A percentile compares a stretch with the other conserved stretches of the same genome.
Conservation (phyloP, 805 yeast genomes). For the Candida alai region DNA sequence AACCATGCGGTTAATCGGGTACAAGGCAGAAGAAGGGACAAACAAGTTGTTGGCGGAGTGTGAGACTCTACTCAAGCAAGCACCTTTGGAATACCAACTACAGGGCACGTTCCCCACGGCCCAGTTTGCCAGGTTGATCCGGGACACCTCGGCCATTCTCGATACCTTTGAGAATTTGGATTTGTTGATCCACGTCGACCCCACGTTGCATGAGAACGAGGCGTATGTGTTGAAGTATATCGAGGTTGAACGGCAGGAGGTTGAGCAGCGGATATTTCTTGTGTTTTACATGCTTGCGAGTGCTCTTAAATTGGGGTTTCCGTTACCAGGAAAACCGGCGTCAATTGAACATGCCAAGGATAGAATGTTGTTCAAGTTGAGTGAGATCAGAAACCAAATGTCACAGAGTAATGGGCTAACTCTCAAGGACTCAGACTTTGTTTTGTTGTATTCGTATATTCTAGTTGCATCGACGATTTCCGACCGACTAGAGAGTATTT, state of each 20-base stretch:
- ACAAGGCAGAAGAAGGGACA: constrained; percentile 43
- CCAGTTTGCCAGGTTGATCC: constrained; percentile 48
- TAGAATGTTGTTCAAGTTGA: constrained; percentile 60
- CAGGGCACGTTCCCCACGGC: constrained; percentile 66
- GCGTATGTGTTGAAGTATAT: constrained; percentile 51
- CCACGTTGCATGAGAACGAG: constrained; percentile 50
- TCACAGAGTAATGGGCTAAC: constrained; percentile 17
- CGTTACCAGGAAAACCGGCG: constrained; percentile 74
- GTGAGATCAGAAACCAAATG: constrained; percentile 45
- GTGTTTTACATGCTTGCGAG: constrained; percentile 78
- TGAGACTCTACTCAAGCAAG: constrained; percentile 57
- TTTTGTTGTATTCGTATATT: constrained; percentile 69
- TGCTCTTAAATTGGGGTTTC: constrained; percentile 70
- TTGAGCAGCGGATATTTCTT: constrained; percentile 68
- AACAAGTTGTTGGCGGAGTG: constrained; percentile 58
- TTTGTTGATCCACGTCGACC: constrained; percentile 62
- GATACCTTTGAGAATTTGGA: constrained; percentile 75
- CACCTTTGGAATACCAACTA: constrained; percentile 70
- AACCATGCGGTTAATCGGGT: constrained; percentile 31
- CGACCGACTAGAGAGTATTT: constrained; percentile 58
- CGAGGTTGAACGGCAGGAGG: constrained; percentile 56
- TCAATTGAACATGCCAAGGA: constrained; percentile 73
- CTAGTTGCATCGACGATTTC: constrained; percentile 67
- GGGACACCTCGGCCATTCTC: constrained; percentile 58
- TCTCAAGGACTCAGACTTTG: constrained; percentile 67